These are phyloP conservation scores for Cordyceps fumosorosea DNA, from an alignment of 2,329 filamentous ascomycete species.

Conservation along the genomic window DNA sequence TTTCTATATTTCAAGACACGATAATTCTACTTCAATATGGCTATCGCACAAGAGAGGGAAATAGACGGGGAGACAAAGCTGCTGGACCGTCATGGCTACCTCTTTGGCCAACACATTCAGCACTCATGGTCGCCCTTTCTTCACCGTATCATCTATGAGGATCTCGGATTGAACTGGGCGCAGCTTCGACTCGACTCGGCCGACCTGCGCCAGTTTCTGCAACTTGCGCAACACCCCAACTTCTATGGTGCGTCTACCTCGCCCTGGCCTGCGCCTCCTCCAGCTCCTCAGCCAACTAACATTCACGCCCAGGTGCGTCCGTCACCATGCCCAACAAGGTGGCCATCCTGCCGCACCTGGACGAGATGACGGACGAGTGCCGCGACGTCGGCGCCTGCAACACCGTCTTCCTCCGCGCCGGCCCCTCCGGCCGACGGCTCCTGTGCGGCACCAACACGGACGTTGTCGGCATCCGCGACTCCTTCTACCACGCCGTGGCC, in stretches of 20 bases:
- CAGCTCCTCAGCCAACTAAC: neutral
- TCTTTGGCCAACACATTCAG: conserved; percentile 51
- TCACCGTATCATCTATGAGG: conserved; percentile 47
- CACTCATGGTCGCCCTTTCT: conserved; percentile 50
- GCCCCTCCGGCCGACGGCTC: conserved; percentile 37
- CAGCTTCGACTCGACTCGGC: conserved; percentile 47
- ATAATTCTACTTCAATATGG: neutral
- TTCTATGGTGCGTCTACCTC: conserved; percentile 50
- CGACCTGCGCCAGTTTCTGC: conserved; percentile 41
- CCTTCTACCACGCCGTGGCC: conserved; percentile 53
- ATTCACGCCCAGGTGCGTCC: conserved; percentile 46
- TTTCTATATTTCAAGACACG: neutral
- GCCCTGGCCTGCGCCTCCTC: neutral
- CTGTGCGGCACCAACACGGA: conserved; percentile 77
- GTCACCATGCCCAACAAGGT: conserved; percentile 85
- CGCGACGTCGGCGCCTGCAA: conserved; percentile 71
- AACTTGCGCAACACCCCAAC: conserved; percentile 47
- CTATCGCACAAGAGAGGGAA: neutral
- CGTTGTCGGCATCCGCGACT: conserved; percentile 69
- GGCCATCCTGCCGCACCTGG: conserved; percentile 64
- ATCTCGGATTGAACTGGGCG: conserved; percentile 43
- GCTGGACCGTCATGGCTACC: conserved; percentile 43
- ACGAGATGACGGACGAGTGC: conserved; percentile 66
- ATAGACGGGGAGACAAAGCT: conserved; percentile 17
- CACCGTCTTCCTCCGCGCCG: conserved; percentile 61